These are phyloP conservation scores for Boletus vermiculosoides DNA, from an alignment of 768 basidiomycete genomes.

Conservation along the genomic window DNA sequence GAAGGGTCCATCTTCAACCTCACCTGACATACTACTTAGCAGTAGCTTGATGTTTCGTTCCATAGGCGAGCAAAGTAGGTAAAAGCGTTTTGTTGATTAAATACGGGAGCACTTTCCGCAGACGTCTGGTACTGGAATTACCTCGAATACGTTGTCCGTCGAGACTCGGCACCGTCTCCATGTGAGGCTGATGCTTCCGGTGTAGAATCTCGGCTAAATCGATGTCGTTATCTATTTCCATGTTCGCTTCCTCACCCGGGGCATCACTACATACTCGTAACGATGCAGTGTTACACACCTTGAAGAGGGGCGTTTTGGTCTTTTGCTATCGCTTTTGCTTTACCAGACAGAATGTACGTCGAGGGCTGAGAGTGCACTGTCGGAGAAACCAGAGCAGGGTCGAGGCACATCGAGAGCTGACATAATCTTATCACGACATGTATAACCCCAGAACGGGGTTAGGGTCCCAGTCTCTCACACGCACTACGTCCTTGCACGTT, in stretches of 20 bases:
- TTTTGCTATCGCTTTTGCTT: not conserved
- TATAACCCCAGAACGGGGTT: conserved; percentile 26
- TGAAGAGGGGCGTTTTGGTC: not conserved
- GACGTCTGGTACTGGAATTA: too few relatives aligned
- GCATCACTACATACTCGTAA: too few relatives aligned
- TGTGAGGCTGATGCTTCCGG: too few relatives aligned
- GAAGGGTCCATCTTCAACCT: conserved; percentile 5
- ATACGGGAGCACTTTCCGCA: too few relatives aligned
- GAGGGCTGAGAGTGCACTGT: not conserved
- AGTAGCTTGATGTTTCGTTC: conserved; percentile 23
- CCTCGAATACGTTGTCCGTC: too few relatives aligned
- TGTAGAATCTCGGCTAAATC: not conserved
- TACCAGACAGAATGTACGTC: not conserved
- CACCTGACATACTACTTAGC: too few relatives aligned
- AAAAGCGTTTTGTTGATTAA: too few relatives aligned
- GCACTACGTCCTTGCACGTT: not conserved
- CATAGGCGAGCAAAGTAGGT: not conserved
- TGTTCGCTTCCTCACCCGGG: not conserved
- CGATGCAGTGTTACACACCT: too few relatives aligned
- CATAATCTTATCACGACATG: not conserved
- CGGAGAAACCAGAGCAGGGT: too few relatives aligned
- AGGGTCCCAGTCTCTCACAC: conserved; percentile 17
- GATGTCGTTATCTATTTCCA: not conserved
- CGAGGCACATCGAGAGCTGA: not conserved
- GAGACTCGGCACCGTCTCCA: too few relatives aligned